These are phyloP conservation scores for Lachnellula subtilissima DNA, from an alignment of 2,329 filamentous ascomycete species.

Conservation along the genomic window DNA sequence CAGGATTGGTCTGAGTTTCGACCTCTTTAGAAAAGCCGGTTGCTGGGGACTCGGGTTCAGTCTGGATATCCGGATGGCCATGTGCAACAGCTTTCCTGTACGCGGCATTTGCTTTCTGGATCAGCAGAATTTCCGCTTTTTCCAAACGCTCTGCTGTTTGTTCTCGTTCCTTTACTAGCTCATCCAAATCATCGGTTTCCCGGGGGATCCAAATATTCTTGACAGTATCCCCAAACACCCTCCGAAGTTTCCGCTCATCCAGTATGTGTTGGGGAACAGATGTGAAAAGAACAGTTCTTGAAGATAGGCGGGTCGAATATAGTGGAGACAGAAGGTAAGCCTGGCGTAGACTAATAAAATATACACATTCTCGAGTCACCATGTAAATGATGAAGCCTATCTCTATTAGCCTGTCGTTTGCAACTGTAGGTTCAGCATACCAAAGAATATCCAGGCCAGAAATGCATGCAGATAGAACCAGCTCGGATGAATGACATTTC, in stretches of 20 bases:
- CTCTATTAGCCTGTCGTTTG: slow-evolving; percentile 1
- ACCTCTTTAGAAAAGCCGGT: slow-evolving; percentile 3
- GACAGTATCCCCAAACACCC: slow-evolving; percentile 57
- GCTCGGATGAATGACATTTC: slow-evolving; percentile 48
- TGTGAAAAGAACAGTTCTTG: slow-evolving; percentile 62
- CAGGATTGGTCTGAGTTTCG: background rate
- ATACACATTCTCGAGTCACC: slow-evolving; percentile 61
- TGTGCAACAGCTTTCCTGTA: slow-evolving; percentile 51
- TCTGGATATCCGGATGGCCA: slow-evolving; percentile 35
- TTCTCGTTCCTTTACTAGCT: slow-evolving; percentile 56
- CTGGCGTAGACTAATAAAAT: slow-evolving; percentile 64
- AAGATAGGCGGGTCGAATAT: slow-evolving; percentile 61
- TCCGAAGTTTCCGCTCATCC: slow-evolving; percentile 50
- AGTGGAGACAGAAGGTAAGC: slow-evolving; percentile 63
- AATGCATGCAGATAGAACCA: slow-evolving; percentile 57
- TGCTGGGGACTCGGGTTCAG: slow-evolving; percentile 5
- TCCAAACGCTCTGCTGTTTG: slow-evolving; percentile 57
- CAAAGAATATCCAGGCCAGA: slow-evolving; percentile 59
- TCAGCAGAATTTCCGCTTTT: slow-evolving; percentile 57
- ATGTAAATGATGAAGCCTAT: slow-evolving; percentile 58
- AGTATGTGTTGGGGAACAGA: slow-evolving; percentile 58
- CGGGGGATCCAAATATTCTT: slow-evolving; percentile 61
- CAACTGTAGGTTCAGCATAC: slow-evolving; percentile 10
- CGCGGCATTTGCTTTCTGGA: slow-evolving; percentile 52
- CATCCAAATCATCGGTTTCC: slow-evolving; percentile 53